These are phyloP conservation scores for Backusella luteola DNA, from an alignment of 192 early-diverging fungal genomes.

Conservation along the genomic window DNA sequence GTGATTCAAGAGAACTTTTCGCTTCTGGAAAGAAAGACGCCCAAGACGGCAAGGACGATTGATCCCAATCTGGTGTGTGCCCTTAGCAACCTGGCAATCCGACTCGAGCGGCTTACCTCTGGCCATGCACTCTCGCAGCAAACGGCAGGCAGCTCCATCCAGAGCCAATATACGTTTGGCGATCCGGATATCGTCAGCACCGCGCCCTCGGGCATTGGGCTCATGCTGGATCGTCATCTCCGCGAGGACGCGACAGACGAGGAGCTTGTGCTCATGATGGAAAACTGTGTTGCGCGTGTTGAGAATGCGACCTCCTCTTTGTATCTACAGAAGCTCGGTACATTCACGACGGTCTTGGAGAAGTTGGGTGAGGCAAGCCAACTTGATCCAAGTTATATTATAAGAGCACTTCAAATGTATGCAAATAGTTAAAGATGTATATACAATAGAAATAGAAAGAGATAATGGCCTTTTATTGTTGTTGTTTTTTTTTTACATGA, in stretches of 20 bases:
- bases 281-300: slow-evolving; percentile 53
- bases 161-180: neutral
- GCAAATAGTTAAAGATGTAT: slow-evolving; percentile 18
- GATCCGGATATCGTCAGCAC: slow-evolving; percentile 5
- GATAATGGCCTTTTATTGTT: too few relatives aligned
- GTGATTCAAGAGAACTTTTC: neutral
- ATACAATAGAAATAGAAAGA: neutral
- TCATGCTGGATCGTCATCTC: slow-evolving; percentile 30
- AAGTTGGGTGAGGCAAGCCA: slow-evolving; percentile 57
- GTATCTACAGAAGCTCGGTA: slow-evolving; percentile 51
- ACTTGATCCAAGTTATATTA: slow-evolving; percentile 57
- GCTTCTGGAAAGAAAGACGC: neutral
- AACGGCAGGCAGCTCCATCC: neutral
- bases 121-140: slow-evolving; percentile 15
- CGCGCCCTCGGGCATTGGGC: neutral
- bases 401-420: slow-evolving; percentile 66
- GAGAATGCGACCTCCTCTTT: slow-evolving; percentile 63
- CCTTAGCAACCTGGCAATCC: slow-evolving; percentile 23
- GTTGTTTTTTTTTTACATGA: slow-evolving; percentile 11
- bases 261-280: slow-evolving; percentile 49
- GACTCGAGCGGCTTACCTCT: slow-evolving; percentile 28
- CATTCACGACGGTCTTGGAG: slow-evolving; percentile 56
- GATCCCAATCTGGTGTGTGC: slow-evolving; percentile 21
- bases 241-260: slow-evolving; percentile 50
- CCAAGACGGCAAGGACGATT: slow-evolving; percentile 2